Conservation (phyloP, 2,329 filamentous ascomycete genomes). For the Monosporascus sp. region DNA sequence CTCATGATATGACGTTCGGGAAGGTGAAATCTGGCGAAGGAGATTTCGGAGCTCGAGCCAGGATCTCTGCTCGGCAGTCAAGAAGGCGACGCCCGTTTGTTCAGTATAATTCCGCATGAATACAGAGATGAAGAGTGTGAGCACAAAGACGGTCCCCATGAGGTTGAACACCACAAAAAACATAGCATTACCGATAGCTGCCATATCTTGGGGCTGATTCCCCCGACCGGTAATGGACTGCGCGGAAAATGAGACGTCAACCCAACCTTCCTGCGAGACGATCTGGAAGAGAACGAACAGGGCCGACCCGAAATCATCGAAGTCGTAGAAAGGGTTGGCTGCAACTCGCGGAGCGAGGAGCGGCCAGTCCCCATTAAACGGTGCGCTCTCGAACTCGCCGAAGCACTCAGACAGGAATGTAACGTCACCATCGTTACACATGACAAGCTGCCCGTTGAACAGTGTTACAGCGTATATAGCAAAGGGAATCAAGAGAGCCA, state of each 20-base stretch:
- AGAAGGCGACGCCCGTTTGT: slow-evolving; percentile 91
- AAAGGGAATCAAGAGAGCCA: slow-evolving; percentile 92
- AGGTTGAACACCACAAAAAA: slow-evolving; percentile 98
- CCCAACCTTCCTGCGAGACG: slow-evolving; percentile 97
- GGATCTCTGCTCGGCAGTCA: slow-evolving; percentile 92
- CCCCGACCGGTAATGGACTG: slow-evolving; percentile 76
- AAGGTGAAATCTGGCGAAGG: slow-evolving; percentile 86
- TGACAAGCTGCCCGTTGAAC: slow-evolving; percentile 75
- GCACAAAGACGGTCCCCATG: slow-evolving; percentile 89
- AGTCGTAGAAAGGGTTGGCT: slow-evolving; percentile 79
- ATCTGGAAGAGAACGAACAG: slow-evolving; percentile 98
- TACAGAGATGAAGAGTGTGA: slow-evolving; percentile 96
- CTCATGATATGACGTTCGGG: slow-evolving; percentile 80
- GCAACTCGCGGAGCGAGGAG: slow-evolving; percentile 79
- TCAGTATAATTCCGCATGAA: slow-evolving; percentile 99
- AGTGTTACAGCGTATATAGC: slow-evolving; percentile 93
- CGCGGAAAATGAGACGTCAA: slow-evolving; percentile 80
- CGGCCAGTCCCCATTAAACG: slow-evolving; percentile 70
- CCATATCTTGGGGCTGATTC: slow-evolving; percentile 64
- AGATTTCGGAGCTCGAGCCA: slow-evolving; percentile 95
- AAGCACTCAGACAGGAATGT: slow-evolving; percentile 66
- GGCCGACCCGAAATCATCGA: slow-evolving; percentile 90
- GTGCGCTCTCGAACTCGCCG: slow-evolving; percentile 71
- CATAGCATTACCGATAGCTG: slow-evolving; percentile 76
- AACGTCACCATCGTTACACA: slow-evolving; percentile 69